Evolutionary conservation across 2,329 filamentous ascomycete genomes (phyloP).

Genomic region (Ophiocordyceps australis): DNA sequence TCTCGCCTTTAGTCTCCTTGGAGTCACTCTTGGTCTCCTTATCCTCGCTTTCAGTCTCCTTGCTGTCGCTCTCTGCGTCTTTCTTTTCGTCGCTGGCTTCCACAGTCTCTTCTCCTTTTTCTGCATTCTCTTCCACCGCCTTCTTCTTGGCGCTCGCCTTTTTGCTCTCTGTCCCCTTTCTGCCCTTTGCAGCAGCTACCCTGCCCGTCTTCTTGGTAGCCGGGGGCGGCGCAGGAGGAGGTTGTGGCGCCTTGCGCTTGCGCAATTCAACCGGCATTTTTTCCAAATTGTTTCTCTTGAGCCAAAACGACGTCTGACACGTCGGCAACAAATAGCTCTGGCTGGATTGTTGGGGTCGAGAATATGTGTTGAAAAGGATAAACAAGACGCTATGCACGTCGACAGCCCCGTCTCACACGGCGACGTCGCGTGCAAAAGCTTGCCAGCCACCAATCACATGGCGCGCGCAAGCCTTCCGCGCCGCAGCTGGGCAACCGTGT

Average conservation of each 20-base stretch:
- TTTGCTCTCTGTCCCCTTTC: slow-evolving; percentile 17
- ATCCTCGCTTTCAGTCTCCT: slow-evolving; percentile 7
- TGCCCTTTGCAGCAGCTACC: slow-evolving; percentile 19
- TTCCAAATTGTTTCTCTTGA: not conserved
- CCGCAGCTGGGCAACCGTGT: too few relatives aligned
- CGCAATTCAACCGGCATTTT: slow-evolving; percentile 38
- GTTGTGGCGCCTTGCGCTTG: slow-evolving; percentile 40
- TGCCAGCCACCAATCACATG: too few relatives aligned
- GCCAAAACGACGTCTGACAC: too few relatives aligned
- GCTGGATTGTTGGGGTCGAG: too few relatives aligned
- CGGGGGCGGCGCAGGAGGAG: slow-evolving; percentile 24
- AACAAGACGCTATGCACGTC: too few relatives aligned
- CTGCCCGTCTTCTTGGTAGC: slow-evolving; percentile 19
- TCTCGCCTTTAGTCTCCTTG: too few relatives aligned
- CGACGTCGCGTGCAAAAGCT: too few relatives aligned
- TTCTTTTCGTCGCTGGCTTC: slow-evolving; percentile 8
- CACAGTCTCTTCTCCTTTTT: slow-evolving; percentile 6
- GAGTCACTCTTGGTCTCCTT: slow-evolving; percentile 7
- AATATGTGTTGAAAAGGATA: too few relatives aligned
- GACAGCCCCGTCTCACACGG: too few relatives aligned
- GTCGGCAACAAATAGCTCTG: too few relatives aligned
- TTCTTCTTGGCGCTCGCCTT: slow-evolving; percentile 11
- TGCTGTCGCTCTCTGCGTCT: slow-evolving; percentile 14
- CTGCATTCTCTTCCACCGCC: slow-evolving; percentile 3
- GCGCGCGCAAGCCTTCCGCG: too few relatives aligned